Percentiles rank a stretch among this genome's conserved stretches.
These are phyloP conservation scores for Flaveria brownii DNA, from an alignment of 129 eudicot genomes.

Conservation along the genomic window DNA sequence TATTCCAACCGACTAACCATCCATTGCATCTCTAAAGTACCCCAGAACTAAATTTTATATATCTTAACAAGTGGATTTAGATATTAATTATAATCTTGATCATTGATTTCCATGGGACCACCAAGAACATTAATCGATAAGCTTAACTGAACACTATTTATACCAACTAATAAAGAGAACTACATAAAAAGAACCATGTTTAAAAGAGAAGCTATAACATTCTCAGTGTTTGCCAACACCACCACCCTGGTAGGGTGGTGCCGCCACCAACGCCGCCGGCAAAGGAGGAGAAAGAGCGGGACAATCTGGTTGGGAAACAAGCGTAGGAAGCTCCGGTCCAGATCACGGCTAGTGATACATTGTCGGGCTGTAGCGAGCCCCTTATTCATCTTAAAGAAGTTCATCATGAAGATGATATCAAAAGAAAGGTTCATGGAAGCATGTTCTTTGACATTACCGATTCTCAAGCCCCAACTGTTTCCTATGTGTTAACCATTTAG, in stretches of 20 bases:
- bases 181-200: conserved; percentile 29
- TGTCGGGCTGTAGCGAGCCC: conserved; percentile 48
- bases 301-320: conserved; percentile 55
- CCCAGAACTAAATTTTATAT: neutral
- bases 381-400: conserved; percentile 48
- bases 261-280: conserved; percentile 39
- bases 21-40: neutral
- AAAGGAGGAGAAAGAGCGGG: conserved; percentile 39
- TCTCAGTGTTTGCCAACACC: conserved; percentile 52
- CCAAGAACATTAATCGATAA: conserved; percentile 40
- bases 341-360: conserved; percentile 47
- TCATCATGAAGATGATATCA: conserved; percentile 46
- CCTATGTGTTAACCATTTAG: conserved; percentile 53
- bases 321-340: conserved; percentile 48
- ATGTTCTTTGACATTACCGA: conserved; percentile 51
- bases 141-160: conserved; percentile 33
- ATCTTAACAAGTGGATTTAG: conserved; percentile 2
- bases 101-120: conserved; percentile 43
- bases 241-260: conserved; percentile 58
- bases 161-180: conserved; percentile 19
- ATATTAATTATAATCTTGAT: conserved; percentile 28
- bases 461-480: conserved; percentile 70
- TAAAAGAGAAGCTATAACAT: conserved; percentile 38
- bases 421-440: conserved; percentile 56
- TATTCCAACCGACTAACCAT: too few relatives aligned